Evolutionary conservation across 768 basidiomycete genomes (phyloP), one percentile per base, ranked within the genome.

Genomic region (Suillus variegatus): DNA sequence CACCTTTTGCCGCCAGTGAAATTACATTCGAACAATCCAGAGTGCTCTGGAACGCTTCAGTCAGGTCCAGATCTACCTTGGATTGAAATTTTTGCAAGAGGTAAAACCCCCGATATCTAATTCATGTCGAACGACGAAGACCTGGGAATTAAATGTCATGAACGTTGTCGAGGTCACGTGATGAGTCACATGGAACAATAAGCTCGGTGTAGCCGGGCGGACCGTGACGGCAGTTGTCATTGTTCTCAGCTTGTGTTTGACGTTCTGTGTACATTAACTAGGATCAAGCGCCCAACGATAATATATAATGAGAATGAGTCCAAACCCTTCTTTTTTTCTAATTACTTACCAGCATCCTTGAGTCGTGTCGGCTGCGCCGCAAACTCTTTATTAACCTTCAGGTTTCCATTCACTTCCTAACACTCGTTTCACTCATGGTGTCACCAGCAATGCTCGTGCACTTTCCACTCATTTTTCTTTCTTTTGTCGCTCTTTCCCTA

Each of bases 371-470:
- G 54, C 54, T n/a, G 54, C 35, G 54, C 54, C 36, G 54, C 54
- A 55, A 55, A 5, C 32, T 35, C 20, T 13, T 55, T 12, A 55
- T 55, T 35, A 18, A 35, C 54, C 54, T 6, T 38, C 36, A 38
- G 36, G 36, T 10, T 38, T 55, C 20, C 54, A n/a, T 6, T 55
- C 54, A 7, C 12, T 32, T 35, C 5, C 20, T 55, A 20, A 60
- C 58, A 60, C 43, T 60, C 58, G 12, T 43, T 60, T 60, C 12
- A 60, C 16, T 28, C 16, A 32, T 60, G 41, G 58, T 43, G 58
- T 41, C 58, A 43, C 41, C 20, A 13, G 12, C 25, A 32, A 41
- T 60, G 58, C 58, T 60, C 18, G 25, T 60, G 25, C 58, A 40
- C 43, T 32, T 60, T 40, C 57, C 57, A 20, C 36, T 58, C 25